Conservation (phyloP, 805 yeast genomes). For the Saccharomycopsis synnaedendra region DNA sequence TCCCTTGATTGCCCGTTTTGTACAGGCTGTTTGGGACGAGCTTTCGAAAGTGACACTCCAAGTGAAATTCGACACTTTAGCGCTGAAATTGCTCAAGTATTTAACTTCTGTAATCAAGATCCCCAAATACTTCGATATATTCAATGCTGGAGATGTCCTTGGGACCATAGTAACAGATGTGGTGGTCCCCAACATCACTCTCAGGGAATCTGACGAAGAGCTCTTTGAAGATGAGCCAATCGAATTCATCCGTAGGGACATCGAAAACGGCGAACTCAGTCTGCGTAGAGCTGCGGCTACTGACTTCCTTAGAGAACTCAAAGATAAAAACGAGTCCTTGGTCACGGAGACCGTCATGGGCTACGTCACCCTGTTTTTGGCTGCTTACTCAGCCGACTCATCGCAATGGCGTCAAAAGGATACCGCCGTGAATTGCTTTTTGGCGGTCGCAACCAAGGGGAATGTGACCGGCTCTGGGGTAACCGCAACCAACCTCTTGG, state of each 20-base stretch:
- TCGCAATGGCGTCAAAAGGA: conserved; percentile 79
- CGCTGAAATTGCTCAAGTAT: conserved; percentile 70
- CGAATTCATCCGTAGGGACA: conserved; percentile 80
- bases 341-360: conserved; percentile 66
- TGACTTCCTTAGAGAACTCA: conserved; percentile 79
- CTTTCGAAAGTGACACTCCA: conserved; percentile 47
- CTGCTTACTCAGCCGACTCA: conserved; percentile 31
- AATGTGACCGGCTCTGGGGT: conserved; percentile 80
- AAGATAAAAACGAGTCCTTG: conserved; percentile 60
- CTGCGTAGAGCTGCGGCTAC: conserved; percentile 90
- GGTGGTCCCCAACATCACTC: conserved; percentile 76
- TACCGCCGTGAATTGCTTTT: conserved; percentile 73
- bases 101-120: conserved; percentile 71
- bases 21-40: conserved; percentile 72
- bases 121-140: conserved; percentile 54
- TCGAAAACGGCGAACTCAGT: conserved; percentile 91
- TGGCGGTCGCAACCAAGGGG: conserved; percentile 88
- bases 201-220: conserved; percentile 86
- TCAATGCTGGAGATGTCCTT: conserved; percentile 50
- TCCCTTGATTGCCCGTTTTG: conserved; percentile 64
- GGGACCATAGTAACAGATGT: conserved; percentile 73
- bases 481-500: conserved; percentile 68
- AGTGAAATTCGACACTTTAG: conserved; percentile 74
- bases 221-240: conserved; percentile 95
- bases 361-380: conserved; percentile 59